These are phyloP conservation scores for Fomitopsis betulina DNA, from an alignment of 1,284 basidiomycete genomes.

Conservation along the genomic window DNA sequence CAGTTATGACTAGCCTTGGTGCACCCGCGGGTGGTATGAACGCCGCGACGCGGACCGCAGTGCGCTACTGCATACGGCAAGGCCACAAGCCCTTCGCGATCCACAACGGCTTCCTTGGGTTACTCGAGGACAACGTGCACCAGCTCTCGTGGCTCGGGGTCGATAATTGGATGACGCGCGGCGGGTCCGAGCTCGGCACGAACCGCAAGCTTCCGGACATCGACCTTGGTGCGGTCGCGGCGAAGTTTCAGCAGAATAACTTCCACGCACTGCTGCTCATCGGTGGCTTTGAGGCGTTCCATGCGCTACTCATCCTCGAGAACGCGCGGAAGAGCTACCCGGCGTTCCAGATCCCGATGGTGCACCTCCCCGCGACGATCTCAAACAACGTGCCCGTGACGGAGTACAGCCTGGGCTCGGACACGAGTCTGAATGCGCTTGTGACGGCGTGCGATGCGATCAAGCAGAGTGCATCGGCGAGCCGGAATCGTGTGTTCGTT, in stretches of 20 bases:
- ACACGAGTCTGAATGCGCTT: constrained; percentile 96
- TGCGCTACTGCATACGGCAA: constrained; percentile 88
- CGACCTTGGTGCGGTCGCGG: constrained; percentile 84
- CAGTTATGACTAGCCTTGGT: constrained; percentile 60
- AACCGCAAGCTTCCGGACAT: constrained; percentile 86
- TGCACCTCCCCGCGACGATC: constrained; percentile 91
- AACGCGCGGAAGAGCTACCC: constrained; percentile 81
- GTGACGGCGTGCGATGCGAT: constrained; percentile 97
- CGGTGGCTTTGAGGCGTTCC: constrained; percentile 96
- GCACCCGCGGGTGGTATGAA: constrained; percentile 99
- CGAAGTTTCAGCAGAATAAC: constrained; percentile 85
- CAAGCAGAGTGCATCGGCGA: constrained; percentile 96
- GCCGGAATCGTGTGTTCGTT: constrained; percentile 93
- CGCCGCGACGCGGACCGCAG: constrained; percentile 91
- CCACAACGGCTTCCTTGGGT: constrained; percentile 93
- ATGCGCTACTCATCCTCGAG: constrained; percentile 74
- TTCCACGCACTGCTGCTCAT: constrained; percentile 87
- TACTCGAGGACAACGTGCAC: constrained; percentile 85
- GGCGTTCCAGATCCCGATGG: constrained; percentile 90
- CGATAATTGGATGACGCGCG: constrained; percentile 93
- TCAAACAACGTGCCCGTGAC: constrained; percentile 98
- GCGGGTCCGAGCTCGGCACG: constrained; percentile 98
- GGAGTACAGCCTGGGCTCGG: constrained; percentile 92
- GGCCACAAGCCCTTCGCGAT: constrained; percentile 91
- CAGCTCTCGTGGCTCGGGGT: constrained; percentile 96